A percentile compares a stretch with the other conserved stretches of the same genome.
Conservation (phyloP, 2,329 filamentous ascomycete genomes). For the Microascus cirrosus region DNA sequence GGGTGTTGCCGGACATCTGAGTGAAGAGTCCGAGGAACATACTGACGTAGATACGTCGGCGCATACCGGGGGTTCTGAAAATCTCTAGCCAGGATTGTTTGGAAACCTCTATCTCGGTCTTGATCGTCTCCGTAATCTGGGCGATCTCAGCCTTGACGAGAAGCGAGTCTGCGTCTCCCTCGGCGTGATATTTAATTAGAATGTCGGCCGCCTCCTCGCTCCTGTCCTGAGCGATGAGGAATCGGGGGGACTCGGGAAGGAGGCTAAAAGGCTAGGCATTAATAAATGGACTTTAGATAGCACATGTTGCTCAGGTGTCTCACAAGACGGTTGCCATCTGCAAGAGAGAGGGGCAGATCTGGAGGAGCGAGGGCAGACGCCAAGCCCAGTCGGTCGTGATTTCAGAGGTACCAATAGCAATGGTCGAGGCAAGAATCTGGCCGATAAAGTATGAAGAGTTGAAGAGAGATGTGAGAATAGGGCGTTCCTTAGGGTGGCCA, state of each 20-base stretch:
- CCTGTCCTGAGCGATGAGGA: slow-evolving; percentile 18
- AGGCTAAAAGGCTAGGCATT: slow-evolving; percentile 6
- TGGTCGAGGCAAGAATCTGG: slow-evolving; percentile 34
- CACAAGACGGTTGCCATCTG: slow-evolving; percentile 18
- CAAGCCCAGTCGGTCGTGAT: slow-evolving; percentile 17
- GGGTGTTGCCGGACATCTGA: slow-evolving; percentile 40
- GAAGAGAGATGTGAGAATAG: slow-evolving; percentile 44
- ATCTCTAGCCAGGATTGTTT: slow-evolving; percentile 42
- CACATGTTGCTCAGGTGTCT: background rate
- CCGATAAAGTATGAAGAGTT: slow-evolving; percentile 47
- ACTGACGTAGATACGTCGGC: slow-evolving; percentile 35
- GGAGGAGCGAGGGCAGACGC: slow-evolving; percentile 31
- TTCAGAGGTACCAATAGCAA: slow-evolving; percentile 29
- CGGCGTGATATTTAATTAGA: slow-evolving; percentile 34
- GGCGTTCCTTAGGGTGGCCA: slow-evolving; percentile 47
- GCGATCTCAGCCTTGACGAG: slow-evolving; percentile 48
- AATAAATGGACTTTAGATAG: too few species aligned
- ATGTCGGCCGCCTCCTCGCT: slow-evolving; percentile 19
- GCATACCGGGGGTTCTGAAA: slow-evolving; percentile 36
- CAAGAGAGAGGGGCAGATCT: slow-evolving; percentile 25
- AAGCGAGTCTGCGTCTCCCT: slow-evolving; percentile 34
- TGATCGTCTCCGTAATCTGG: slow-evolving; percentile 47
- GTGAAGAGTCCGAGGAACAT: slow-evolving; percentile 39
- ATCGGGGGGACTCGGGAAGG: slow-evolving; percentile 20
- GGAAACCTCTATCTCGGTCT: slow-evolving; percentile 39